These are phyloP conservation scores for Phylloporus rhodoxanthus DNA, from an alignment of 768 basidiomycete species.

Conservation along the genomic window DNA sequence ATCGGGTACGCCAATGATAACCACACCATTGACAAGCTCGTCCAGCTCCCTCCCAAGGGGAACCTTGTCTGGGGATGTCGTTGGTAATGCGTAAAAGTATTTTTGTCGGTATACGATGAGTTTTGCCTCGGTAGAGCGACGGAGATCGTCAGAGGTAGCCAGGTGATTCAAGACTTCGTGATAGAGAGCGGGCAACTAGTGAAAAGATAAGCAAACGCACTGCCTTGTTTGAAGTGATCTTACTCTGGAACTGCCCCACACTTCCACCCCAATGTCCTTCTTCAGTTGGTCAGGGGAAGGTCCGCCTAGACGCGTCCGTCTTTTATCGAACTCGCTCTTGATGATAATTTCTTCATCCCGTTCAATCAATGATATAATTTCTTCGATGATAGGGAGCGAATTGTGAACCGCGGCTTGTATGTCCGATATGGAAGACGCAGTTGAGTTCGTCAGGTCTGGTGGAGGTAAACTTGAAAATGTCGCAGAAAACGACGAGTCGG, in stretches of 20 bases:
- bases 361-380: conserved; percentile 63
- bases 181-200: conserved; percentile 66
- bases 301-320: conserved; percentile 71
- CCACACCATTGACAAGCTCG: conserved; percentile 64
- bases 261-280: conserved; percentile 62
- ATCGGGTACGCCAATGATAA: conserved; percentile 71
- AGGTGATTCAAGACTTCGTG: conserved; percentile 79
- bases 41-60: conserved; percentile 58
- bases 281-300: conserved; percentile 51
- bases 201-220: conserved; percentile 8
- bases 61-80: conserved; percentile 37
- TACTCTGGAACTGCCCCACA: conserved; percentile 59
- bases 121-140: conserved; percentile 71
- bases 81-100: conserved; percentile 56
- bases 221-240: conserved; percentile 2
- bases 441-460: conserved; percentile 74
- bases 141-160: conserved; percentile 69
- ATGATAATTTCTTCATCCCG: conserved; percentile 51
- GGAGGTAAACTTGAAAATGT: conserved; percentile 61
- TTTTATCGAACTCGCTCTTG: conserved; percentile 66
- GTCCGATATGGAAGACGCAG: conserved; percentile 49
- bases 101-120: conserved; percentile 60
- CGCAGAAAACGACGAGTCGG: conserved; percentile 59
- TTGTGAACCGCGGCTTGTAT: conserved; percentile 63
- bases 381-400: conserved; percentile 64